Conservation (phyloP, 495 filamentous ascomycete genomes). For the Trichoderma parareesei region DNA sequence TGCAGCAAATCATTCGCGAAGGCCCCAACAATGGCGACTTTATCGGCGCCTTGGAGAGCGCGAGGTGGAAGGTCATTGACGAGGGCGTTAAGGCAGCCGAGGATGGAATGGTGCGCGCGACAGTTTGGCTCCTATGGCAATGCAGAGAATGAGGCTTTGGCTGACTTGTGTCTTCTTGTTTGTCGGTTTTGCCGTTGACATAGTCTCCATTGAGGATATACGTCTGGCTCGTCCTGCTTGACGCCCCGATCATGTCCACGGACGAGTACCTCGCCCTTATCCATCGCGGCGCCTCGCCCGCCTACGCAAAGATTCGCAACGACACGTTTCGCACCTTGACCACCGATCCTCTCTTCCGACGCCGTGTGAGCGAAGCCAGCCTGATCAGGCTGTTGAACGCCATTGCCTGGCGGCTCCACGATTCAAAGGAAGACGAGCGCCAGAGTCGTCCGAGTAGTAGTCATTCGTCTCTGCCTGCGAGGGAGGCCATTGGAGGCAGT, state of each 20-base stretch:
- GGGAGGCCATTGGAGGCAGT: not conserved
- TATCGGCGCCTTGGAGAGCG: slow-evolving; percentile 56
- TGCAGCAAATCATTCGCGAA: slow-evolving; percentile 60
- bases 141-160: slow-evolving; percentile 1
- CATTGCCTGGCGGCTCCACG: slow-evolving; percentile 85
- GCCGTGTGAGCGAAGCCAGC: slow-evolving; percentile 89
- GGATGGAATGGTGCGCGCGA: slow-evolving; percentile 74
- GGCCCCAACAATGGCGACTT: slow-evolving; percentile 66
- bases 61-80: slow-evolving; percentile 68
- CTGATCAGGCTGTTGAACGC: slow-evolving; percentile 95
- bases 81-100: slow-evolving; percentile 72
- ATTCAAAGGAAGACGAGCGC: slow-evolving; percentile 50
- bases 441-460: slow-evolving; percentile 25
- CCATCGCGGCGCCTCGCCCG: slow-evolving; percentile 85
- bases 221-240: slow-evolving; percentile 86
- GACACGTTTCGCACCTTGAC: slow-evolving; percentile 95
- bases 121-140: not conserved
- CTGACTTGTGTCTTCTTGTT: slow-evolving; percentile 5
- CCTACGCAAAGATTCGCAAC: slow-evolving; percentile 94
- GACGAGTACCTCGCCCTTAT: slow-evolving; percentile 84
- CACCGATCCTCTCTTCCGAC: slow-evolving; percentile 90
- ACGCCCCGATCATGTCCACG: slow-evolving; percentile 73
- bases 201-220: slow-evolving; percentile 71
- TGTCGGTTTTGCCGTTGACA: slow-evolving; percentile 48
- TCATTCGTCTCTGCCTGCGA: slow-evolving; percentile 1